Base-by-base conservation (phyloP, 139 green algal species). In the Coccomyxa sp. region DNA sequence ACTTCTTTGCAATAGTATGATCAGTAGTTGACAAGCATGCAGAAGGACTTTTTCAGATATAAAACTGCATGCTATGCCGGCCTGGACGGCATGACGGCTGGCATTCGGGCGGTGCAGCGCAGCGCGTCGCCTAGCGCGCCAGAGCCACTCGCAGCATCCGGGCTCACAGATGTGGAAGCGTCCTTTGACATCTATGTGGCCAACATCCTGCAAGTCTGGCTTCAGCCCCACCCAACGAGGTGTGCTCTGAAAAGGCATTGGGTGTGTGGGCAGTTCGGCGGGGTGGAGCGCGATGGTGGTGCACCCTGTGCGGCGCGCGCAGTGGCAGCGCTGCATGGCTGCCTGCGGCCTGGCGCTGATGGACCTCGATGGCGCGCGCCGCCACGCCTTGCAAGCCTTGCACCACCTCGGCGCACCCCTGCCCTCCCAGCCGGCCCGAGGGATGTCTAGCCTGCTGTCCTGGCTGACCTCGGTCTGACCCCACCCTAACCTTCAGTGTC, bases 171-270 rank as follows among this genome's bases (percentile, higher is more conserved):
- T 27, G 79, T 28, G 57, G 25, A 0, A 16, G 23, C 30, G 17
- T 13, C 27, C 23, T 95, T 93, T 82, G 92, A 95, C 78, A 51
- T 94, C 21, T 87, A 92, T 14, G 87, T 93, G 17, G 93, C 95
- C 63, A 98, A 98, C 92, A 98, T 98, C 13, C 87, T 98, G 78
- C 82, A 88, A 81, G 84, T 68, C 71, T 28, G 71, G 31, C 13
- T 78, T 78, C 13, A 13, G 13, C 13, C 71, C 31, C 21, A n/a
- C 38, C 3, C 38, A 51, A 51, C 38, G 7, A 51, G 38, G 38
- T n/a, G n/a, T n/a, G n/a, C 38, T 51, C 38, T 51, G 38, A 51
- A 51, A 51, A 7, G 38, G 38, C n/a, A 51, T 51, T 3, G 38
- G 38, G 38, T 51, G 38, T 51, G 38, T 51, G 38, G 38, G 38